Percentiles rank a stretch among this genome's conserved stretches.
These are phyloP conservation scores for Cronartium quercuum DNA, from an alignment of 1,284 basidiomycete genomes.

Conservation along the genomic window DNA sequence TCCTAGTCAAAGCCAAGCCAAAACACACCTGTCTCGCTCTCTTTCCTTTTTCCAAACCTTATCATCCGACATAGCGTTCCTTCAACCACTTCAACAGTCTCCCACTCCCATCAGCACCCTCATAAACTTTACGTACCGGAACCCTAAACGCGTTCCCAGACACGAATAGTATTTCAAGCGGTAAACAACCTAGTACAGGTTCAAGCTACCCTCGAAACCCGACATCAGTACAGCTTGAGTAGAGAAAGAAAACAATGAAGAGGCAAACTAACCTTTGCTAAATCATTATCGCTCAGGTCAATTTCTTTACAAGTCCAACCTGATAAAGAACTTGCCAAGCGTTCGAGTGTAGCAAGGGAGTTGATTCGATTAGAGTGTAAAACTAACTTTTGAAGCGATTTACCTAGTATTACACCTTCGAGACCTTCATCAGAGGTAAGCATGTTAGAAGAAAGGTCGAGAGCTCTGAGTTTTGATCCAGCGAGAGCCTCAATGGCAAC, in stretches of 20 bases:
- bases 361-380: no score
- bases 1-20: no score
- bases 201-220: slow-evolving; percentile 1
- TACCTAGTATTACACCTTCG: no score
- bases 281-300: background rate
- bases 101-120: background rate
- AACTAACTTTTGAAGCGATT: no score
- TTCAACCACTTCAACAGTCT: background rate
- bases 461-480: no score
- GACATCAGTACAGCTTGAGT: background rate
- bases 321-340: background rate
- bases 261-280: background rate
- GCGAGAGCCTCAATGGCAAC: no score
- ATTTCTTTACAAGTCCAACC: background rate
- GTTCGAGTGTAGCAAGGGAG: no score
- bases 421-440: no score
- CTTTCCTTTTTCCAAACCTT: no score
- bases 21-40: no score
- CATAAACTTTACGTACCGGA: slow-evolving; percentile 31
- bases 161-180: background rate
- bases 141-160: slow-evolving; percentile 23
- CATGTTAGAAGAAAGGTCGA: no score
- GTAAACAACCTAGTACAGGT: slow-evolving; percentile 3
- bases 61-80: background rate
- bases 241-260: background rate